A percentile compares a stretch with the other conserved stretches of the same genome.
Evolutionary conservation across 768 basidiomycete genomes (phyloP).

Genomic region (Kwoniella sp.): DNA sequence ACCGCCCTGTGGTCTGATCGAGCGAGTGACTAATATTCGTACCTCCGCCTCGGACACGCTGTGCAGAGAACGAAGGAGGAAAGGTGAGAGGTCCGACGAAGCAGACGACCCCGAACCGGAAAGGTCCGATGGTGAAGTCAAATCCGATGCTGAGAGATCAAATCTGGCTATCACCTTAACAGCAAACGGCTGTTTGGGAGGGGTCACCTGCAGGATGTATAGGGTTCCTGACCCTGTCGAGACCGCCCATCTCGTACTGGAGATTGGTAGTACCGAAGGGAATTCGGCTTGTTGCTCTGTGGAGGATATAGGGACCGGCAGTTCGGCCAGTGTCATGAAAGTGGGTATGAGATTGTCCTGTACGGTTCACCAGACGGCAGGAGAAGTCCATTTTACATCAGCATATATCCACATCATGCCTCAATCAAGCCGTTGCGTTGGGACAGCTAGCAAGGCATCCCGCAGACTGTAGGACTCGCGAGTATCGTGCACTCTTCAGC

Average conservation of each 20-base stretch:
- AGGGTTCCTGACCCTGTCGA: constrained; percentile 38
- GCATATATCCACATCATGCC: no score
- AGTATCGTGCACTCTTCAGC: no score
- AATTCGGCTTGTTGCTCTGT: constrained; percentile 35
- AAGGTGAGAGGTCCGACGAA: constrained; percentile 22
- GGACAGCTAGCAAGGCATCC: no score
- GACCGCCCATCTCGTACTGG: constrained; percentile 32
- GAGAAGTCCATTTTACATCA: no score
- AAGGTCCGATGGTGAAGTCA: neutral
- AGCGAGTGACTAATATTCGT: constrained; percentile 30
- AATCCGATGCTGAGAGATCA: constrained; percentile 18
- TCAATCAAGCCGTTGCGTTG: no score
- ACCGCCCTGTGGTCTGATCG: constrained; percentile 12
- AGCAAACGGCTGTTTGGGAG: constrained; percentile 10
- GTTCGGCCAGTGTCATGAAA: constrained; percentile 29
- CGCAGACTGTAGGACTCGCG: no score
- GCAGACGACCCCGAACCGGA: neutral
- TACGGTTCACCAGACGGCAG: neutral
- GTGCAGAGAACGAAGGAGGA: constrained; percentile 34
- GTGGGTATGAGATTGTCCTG: constrained; percentile 32
- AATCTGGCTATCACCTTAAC: constrained; percentile 34
- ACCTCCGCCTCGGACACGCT: constrained; percentile 11
- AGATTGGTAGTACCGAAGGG: constrained; percentile 32
- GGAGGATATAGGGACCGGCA: constrained; percentile 42
- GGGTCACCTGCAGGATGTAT: constrained; percentile 35